Conservation (phyloP, 257 asterid genomes). For the Perilla frutescens region DNA sequence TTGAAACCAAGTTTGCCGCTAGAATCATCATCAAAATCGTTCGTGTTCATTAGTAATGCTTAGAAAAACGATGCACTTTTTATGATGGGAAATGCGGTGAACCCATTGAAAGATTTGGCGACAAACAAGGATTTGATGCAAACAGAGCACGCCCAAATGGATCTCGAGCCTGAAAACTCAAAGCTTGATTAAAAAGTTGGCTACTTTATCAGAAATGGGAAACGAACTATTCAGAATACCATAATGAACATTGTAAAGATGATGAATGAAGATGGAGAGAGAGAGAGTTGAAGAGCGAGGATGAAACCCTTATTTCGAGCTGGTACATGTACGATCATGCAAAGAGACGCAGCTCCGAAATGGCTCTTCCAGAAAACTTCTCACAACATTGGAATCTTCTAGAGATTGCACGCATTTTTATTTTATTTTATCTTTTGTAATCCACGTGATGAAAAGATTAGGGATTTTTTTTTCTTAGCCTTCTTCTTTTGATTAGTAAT, state of each 20-base stretch:
- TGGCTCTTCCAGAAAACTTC: not conserved
- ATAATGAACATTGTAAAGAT: not conserved
- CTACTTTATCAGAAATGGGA: not conserved
- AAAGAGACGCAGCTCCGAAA: not conserved
- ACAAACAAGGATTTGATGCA: not conserved
- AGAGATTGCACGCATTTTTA: not conserved
- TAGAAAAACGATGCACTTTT: not conserved
- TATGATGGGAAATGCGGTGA: not conserved
- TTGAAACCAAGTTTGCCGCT: not conserved
- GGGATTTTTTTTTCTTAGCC: too few relatives aligned
- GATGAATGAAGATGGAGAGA: not conserved
- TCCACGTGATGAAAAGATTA: not conserved
- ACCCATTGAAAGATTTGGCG: constrained; percentile 11
- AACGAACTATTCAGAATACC: not conserved
- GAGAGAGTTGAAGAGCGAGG: not conserved
- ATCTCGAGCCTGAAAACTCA: constrained; percentile 4
- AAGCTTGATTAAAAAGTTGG: not conserved
- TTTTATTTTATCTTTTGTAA: not conserved
- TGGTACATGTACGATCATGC: constrained; percentile 35
- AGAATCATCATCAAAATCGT: not conserved
- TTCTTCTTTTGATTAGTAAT: too few relatives aligned
- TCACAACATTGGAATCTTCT: not conserved
- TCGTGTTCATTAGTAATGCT: not conserved
- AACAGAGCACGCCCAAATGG: constrained; percentile 1
- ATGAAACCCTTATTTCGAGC: constrained; percentile 15